phyloP scores from a whole-genome alignment of 805 yeast species.

The Sugiyamaella qingdaonensis region DNA sequence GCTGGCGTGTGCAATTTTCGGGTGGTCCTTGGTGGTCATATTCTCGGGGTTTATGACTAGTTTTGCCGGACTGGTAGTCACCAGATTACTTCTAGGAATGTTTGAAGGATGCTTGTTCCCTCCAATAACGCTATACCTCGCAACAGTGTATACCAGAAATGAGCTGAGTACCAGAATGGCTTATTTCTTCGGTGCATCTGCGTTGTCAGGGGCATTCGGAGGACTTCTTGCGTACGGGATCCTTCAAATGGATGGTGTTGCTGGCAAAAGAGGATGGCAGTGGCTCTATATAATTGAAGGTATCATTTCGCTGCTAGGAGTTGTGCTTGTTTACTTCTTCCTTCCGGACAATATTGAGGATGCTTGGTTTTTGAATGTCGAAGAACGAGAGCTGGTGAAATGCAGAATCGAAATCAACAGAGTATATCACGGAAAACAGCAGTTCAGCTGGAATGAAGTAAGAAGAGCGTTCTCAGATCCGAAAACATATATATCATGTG shows the following conservation, averaged over 20 bases:
- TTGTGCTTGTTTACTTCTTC: conserved; percentile 43
- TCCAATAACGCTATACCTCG: conserved; percentile 46
- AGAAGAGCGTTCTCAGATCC: conserved; percentile 6
- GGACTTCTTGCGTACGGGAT: conserved; percentile 55
- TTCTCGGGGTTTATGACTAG: conserved; percentile 43
- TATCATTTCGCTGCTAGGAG: conserved; percentile 43
- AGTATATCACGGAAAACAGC: conserved; percentile 1
- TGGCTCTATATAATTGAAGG: conserved; percentile 58
- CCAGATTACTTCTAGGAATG: conserved; percentile 45
- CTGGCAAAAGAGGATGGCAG: conserved; percentile 48
- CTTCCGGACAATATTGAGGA: conserved; percentile 41
- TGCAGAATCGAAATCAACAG: background rate
- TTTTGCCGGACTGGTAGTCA: conserved; percentile 42
- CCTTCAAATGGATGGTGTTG: conserved; percentile 39
- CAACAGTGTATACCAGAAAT: conserved; percentile 52
- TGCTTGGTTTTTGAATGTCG: background rate
- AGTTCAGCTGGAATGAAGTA: conserved; percentile 7
- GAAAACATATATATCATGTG: conserved; percentile 1
- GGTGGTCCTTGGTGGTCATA: conserved; percentile 43
- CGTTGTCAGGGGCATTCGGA: conserved; percentile 48
- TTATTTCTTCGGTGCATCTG: conserved; percentile 47
- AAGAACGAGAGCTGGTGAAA: background rate
- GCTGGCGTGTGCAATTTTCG: conserved; percentile 43
- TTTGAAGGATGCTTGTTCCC: conserved; percentile 49
- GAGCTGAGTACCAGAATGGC: conserved; percentile 49